These are phyloP conservation scores for Beta corolliflora DNA, from an alignment of 179 eudicot species.

Conservation along the genomic window DNA sequence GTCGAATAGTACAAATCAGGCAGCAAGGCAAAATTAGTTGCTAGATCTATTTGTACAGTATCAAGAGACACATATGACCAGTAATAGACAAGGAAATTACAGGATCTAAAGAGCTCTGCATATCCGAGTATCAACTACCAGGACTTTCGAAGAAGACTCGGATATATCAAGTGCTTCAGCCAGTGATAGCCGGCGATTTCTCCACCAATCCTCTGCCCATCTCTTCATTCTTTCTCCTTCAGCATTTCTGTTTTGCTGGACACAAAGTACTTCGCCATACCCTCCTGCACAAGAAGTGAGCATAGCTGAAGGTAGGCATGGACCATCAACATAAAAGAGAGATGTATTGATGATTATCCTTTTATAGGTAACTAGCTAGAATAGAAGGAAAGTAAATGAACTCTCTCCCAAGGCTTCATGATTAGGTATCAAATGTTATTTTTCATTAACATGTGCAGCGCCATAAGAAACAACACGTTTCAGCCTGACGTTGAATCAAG, in stretches of 20 bases:
- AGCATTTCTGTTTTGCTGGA: slow-evolving; percentile 76
- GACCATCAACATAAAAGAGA: neutral
- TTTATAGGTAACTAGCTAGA: neutral
- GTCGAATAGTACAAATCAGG: neutral
- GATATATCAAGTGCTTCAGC: slow-evolving; percentile 77
- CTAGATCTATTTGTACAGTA: slow-evolving; percentile 12
- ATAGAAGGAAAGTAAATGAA: neutral
- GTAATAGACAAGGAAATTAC: slow-evolving; percentile 3
- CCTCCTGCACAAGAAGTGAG: slow-evolving; percentile 52
- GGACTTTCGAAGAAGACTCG: slow-evolving; percentile 59
- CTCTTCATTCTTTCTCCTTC: slow-evolving; percentile 81
- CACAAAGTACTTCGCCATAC: slow-evolving; percentile 68
- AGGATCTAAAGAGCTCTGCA: slow-evolving; percentile 56
- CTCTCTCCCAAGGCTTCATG: neutral
- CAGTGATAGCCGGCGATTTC: slow-evolving; percentile 69
- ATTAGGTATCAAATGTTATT: neutral
- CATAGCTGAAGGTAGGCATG: neutral
- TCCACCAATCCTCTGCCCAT: slow-evolving; percentile 89
- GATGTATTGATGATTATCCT: neutral
- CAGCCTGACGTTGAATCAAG: neutral
- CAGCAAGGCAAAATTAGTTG: neutral
- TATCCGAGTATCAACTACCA: slow-evolving; percentile 74
- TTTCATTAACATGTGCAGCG: neutral
- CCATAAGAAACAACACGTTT: neutral
- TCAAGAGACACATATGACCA: neutral